Evolutionary conservation across 306 rosid species (phyloP), one percentile per base, ranked within the genome.

Genomic region (Cicer bijugum): DNA sequence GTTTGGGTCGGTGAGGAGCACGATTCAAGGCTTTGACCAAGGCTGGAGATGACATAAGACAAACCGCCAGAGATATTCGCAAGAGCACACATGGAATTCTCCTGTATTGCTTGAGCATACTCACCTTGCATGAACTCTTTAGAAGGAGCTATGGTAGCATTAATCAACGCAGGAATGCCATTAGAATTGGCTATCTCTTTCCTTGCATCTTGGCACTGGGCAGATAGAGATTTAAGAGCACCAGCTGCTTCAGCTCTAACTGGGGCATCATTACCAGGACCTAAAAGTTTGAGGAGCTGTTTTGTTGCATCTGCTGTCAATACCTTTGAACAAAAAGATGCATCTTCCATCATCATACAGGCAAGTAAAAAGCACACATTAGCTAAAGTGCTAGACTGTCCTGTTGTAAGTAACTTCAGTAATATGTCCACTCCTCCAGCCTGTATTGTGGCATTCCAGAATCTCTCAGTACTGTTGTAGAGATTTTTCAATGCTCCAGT

Each of bases 61-160:
- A 94, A 87, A 67, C 98, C 98, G 55, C 98, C 98, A 73, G 98
- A 94, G 79, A 94, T 94, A 81, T 91, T 94, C 15, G 98, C 98
- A 60, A 94, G 87, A 77, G 98, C 97, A 72, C 97, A 91, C 98
- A 94, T 91, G 9, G 98, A 96, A 89, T 88, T 89, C 80, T 89
- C 97, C 81, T 94, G 98, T 84, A 94, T 83, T 7, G 98, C 97
- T 85, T 94, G 98, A 78, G 98, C 98, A 87, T 82, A 60, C 83
- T 88, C 95, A 10, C 98, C 98, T 86, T 91, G 98, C 98, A 94
- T 94, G 84, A 94, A 94, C 84, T 94, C 98, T 85, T 94, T 94
- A 42, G 98, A 94, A 85, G 98, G 98, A 75, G 98, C 98, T 84
- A 94, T 94, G 60, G 97, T 94, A 63, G 95, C 98, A 87, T 88